Percentiles rank a stretch among this genome's conserved stretches.
These are phyloP conservation scores for Suhomyces choctaworum DNA, from an alignment of 1,139 yeast genomes.

Conservation along the genomic window DNA sequence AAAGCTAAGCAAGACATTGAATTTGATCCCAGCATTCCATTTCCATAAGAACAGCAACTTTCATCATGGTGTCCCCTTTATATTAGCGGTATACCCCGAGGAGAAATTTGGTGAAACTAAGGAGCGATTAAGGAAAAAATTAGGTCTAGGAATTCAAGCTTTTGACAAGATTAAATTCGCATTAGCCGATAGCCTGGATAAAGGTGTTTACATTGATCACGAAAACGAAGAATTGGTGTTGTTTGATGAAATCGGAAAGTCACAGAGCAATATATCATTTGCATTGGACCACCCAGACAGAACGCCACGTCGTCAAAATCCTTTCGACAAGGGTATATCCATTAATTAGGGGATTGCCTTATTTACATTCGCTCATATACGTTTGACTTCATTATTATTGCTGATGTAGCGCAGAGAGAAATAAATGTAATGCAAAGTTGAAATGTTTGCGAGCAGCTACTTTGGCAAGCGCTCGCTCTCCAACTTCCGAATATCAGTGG, in stretches of 20 bases:
- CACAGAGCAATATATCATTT: conserved; percentile 41
- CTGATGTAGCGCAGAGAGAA: no score
- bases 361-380: no score
- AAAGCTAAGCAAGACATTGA: conserved; percentile 38
- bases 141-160: conserved; percentile 79
- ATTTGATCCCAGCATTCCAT: conserved; percentile 58
- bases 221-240: conserved; percentile 54
- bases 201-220: conserved; percentile 50
- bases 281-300: conserved; percentile 90
- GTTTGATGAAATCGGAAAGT: conserved; percentile 54
- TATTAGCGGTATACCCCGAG: conserved; percentile 63
- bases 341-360: conserved; percentile 39
- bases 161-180: conserved; percentile 75
- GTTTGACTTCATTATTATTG: no score
- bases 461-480: conserved; percentile 15
- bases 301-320: conserved; percentile 46
- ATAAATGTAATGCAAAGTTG: no score
- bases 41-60: conserved; percentile 70
- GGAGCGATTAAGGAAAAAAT: conserved; percentile 60
- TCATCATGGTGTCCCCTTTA: conserved; percentile 87
- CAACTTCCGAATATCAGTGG: conserved; percentile 55
- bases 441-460: no score
- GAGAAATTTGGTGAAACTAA: conserved; percentile 69
- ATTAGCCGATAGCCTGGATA: conserved; percentile 44
- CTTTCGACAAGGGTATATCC: conserved; percentile 62